These are phyloP conservation scores for Fusarium annulatum DNA, from an alignment of 2,329 filamentous ascomycete species.

Conservation along the genomic window DNA sequence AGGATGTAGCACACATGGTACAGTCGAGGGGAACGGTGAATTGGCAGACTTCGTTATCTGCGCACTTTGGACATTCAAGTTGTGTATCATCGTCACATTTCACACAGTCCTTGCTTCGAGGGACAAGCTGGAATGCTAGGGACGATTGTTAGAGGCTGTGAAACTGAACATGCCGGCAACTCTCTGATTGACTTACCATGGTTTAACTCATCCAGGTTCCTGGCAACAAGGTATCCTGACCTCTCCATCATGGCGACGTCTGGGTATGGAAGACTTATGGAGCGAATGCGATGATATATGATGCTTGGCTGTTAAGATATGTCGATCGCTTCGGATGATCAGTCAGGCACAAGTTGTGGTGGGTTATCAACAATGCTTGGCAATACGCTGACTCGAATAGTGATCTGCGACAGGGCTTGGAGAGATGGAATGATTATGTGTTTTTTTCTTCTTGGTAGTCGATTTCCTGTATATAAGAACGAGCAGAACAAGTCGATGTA, in stretches of 20 bases:
- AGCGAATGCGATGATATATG: conserved; percentile 10
- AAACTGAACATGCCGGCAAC: background rate
- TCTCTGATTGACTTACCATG: conserved; percentile 42
- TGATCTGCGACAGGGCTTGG: conserved; percentile 20
- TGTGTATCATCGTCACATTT: conserved; percentile 57
- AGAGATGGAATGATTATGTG: conserved; percentile 5
- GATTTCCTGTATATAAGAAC: conserved; percentile 4
- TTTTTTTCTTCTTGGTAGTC: background rate
- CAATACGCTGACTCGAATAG: conserved; percentile 15
- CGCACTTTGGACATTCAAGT: conserved; percentile 60
- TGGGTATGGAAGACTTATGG: background rate
- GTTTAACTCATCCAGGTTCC: conserved; percentile 48
- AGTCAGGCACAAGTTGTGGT: conserved; percentile 21
- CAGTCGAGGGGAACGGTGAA: conserved; percentile 60
- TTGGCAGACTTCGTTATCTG: conserved; percentile 55
- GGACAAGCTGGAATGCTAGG: conserved; percentile 51
- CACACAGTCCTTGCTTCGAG: conserved; percentile 58
- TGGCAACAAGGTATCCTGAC: conserved; percentile 37
- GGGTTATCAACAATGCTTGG: conserved; percentile 27
- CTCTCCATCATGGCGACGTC: conserved; percentile 41
- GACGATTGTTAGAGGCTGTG: conserved; percentile 16
- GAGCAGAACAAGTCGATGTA: background rate
- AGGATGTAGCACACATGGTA: conserved; percentile 58
- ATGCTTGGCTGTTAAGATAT: conserved; percentile 18
- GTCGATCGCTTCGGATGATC: conserved; percentile 44